phyloP scores from a whole-genome alignment of 129 eudicot species.

The Flaveria robusta region DNA sequence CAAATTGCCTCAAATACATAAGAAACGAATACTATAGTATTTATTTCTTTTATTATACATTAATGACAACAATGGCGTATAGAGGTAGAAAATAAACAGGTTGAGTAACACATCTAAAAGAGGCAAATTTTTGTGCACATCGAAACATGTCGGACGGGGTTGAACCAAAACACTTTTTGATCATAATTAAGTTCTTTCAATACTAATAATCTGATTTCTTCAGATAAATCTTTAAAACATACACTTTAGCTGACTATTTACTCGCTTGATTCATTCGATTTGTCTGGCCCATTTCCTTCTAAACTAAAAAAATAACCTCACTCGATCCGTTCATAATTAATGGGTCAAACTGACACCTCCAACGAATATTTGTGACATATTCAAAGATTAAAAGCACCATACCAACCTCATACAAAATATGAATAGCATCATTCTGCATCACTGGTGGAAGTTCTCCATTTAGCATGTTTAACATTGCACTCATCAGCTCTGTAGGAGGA shows the following conservation, averaged over 20 bases:
- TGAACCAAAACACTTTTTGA: neutral
- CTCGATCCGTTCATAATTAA: neutral
- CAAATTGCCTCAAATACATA: constrained; percentile 29
- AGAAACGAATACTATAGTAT: neutral
- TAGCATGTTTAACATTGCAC: constrained; percentile 44
- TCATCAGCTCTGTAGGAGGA: constrained; percentile 37
- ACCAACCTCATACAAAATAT: constrained; percentile 60
- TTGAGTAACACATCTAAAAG: neutral
- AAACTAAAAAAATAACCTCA: neutral
- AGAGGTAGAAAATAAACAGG: neutral
- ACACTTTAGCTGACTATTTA: neutral
- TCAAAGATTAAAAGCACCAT: constrained; percentile 19
- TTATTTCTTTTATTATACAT: neutral
- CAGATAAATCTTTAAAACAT: neutral
- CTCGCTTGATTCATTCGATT: neutral
- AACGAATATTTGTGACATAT: constrained; percentile 9
- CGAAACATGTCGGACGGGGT: neutral
- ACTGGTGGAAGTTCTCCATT: constrained; percentile 45
- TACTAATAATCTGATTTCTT: neutral
- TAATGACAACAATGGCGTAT: neutral
- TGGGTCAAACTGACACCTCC: neutral
- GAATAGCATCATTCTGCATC: constrained; percentile 58
- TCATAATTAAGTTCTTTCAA: neutral
- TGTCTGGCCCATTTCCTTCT: neutral
- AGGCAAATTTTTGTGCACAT: neutral